These are phyloP conservation scores for Hypoxylon lenormandii DNA, from an alignment of 495 filamentous ascomycete species.

Conservation along the genomic window DNA sequence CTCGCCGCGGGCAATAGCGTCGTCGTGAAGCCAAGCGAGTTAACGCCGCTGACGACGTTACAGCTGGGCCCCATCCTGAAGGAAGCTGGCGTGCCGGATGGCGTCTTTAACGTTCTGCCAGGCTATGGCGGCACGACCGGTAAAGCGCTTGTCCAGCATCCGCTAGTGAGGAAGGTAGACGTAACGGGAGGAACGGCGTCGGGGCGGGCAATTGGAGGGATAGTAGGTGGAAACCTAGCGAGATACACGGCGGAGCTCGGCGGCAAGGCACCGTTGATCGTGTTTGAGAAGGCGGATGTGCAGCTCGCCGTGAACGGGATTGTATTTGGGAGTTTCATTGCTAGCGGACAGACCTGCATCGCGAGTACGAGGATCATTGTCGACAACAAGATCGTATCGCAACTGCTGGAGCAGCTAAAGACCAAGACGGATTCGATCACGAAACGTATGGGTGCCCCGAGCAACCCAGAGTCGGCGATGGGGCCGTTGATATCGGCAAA, in stretches of 20 bases:
- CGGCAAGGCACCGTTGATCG: constrained; percentile 69
- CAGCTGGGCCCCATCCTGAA: constrained; percentile 64
- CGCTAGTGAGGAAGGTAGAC: constrained; percentile 69
- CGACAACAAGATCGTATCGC: constrained; percentile 59
- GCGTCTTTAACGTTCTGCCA: constrained; percentile 68
- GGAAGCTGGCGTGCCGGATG: constrained; percentile 67
- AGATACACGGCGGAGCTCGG: constrained; percentile 70
- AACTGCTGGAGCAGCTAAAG: constrained; percentile 53
- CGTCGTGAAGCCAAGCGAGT: constrained; percentile 71
- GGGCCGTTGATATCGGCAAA: constrained; percentile 56
- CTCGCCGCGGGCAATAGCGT: constrained; percentile 73
- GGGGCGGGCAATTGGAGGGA: constrained; percentile 58
- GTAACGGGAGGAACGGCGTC: constrained; percentile 69
- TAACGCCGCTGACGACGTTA: constrained; percentile 69
- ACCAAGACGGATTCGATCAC: constrained; percentile 57
- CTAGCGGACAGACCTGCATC: constrained; percentile 72
- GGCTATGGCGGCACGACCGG: constrained; percentile 68
- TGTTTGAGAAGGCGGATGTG: constrained; percentile 66
- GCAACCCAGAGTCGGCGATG: constrained; percentile 60
- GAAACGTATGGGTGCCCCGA: constrained; percentile 63
- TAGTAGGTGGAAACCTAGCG: constrained; percentile 65
- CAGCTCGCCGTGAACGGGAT: constrained; percentile 68
- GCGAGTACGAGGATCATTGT: constrained; percentile 71
- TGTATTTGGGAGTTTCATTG: constrained; percentile 69
- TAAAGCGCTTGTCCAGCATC: constrained; percentile 64